These are phyloP conservation scores for Amanita jacksonii DNA, from an alignment of 768 basidiomycete genomes.

Conservation along the genomic window DNA sequence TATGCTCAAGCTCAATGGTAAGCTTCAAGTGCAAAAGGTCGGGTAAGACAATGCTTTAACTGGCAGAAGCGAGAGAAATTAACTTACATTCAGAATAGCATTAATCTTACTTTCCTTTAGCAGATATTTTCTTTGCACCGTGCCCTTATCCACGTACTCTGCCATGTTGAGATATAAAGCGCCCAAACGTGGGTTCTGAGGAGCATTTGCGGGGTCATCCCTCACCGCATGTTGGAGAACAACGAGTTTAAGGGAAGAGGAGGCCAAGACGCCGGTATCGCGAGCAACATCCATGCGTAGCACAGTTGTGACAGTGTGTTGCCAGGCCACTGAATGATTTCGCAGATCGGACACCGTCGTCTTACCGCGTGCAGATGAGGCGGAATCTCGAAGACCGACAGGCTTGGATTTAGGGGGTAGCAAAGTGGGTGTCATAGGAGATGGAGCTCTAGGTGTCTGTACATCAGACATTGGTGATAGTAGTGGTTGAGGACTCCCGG, in stretches of 20 bases:
- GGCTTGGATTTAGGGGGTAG: constrained; percentile 5
- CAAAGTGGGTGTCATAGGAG: constrained; percentile 1
- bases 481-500: constrained; percentile 7
- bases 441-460: neutral
- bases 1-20: constrained; percentile 43
- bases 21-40: constrained; percentile 33
- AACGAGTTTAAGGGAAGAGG: constrained; percentile 56
- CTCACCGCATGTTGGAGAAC: constrained; percentile 53
- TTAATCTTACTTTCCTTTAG: constrained; percentile 70
- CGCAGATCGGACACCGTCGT: constrained; percentile 51
- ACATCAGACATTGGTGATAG: constrained; percentile 10
- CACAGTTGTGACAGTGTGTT: constrained; percentile 42
- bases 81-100: constrained; percentile 58
- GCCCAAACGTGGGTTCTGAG: constrained; percentile 54
- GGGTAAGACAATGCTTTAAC: neutral
- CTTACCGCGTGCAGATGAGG: constrained; percentile 39
- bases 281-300: constrained; percentile 54
- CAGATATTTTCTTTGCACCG: constrained; percentile 55
- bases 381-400: neutral
- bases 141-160: constrained; percentile 57
- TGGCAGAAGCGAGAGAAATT: neutral
- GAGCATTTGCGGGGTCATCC: constrained; percentile 41
- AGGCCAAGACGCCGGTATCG: constrained; percentile 37
- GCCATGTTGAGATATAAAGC: constrained; percentile 62
- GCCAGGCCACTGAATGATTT: constrained; percentile 60